Evolutionary conservation across 2,329 filamentous ascomycete genomes (phyloP).

Genomic region (Acephala macrosclerotiorum): DNA sequence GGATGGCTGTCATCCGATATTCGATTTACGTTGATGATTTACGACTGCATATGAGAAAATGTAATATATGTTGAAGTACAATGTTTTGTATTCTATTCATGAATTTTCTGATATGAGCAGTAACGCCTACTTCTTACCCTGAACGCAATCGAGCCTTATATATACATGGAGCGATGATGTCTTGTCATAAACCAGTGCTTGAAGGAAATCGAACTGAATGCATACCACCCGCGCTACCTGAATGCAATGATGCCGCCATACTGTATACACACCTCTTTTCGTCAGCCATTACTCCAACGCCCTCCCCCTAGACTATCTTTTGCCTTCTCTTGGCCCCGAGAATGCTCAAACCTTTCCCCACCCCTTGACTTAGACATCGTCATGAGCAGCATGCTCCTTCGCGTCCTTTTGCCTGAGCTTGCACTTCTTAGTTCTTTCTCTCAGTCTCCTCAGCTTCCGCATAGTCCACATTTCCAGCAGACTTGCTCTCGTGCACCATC

Average conservation of each 20-base stretch:
- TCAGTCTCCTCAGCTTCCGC: conserved; percentile 25
- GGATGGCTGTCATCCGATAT: background rate
- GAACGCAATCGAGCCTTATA: background rate
- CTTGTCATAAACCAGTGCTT: background rate
- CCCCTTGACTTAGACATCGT: conserved; percentile 8
- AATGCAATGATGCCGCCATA: conserved; percentile 1
- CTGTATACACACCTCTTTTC: background rate
- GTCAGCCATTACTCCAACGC: background rate
- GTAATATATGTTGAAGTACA: conserved; percentile 12
- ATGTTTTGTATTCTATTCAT: conserved; percentile 22
- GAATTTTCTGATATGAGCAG: background rate
- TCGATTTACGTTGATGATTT: conserved; percentile 30
- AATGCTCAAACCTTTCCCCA: conserved; percentile 9
- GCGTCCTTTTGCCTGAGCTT: conserved; percentile 23
- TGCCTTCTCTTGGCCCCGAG: too few species aligned
- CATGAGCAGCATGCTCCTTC: conserved; percentile 6
- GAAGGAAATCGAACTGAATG: background rate
- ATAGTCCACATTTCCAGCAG: conserved; percentile 31
- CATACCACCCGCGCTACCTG: conserved; percentile 2
- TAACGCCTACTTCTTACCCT: background rate
- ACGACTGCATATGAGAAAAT: conserved; percentile 28
- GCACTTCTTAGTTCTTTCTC: conserved; percentile 24
- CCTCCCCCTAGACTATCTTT: background rate
- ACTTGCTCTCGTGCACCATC: conserved; percentile 16
- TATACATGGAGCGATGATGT: conserved; percentile 3